Percentiles rank a stretch among this genome's conserved stretches.
Conservation (phyloP, 2,329 filamentous ascomycete species). For the Aspergillus sp. region DNA sequence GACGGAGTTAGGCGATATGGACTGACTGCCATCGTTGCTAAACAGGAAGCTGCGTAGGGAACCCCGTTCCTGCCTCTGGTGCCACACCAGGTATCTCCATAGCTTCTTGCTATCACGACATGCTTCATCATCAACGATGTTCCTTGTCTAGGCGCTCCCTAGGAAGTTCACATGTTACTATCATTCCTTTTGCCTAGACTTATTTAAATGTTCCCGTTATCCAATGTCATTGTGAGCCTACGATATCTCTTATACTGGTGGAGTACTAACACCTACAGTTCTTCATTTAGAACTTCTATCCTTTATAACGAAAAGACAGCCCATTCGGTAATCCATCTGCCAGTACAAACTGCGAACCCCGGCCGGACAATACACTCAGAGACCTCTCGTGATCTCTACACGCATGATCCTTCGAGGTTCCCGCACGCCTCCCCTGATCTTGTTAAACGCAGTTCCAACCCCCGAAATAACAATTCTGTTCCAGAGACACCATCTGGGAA, state of each 20-base stretch:
- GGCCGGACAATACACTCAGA: not conserved
- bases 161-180: not conserved
- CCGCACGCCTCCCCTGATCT: not conserved
- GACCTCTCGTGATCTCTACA: not conserved
- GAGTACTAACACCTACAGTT: not conserved
- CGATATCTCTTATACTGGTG: not conserved
- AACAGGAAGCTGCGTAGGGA: too few relatives aligned
- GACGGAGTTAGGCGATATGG: too few relatives aligned
- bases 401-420: not conserved
- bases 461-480: not conserved
- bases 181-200: not conserved
- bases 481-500: not conserved
- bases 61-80: too few relatives aligned
- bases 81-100: not conserved
- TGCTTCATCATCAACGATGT: not conserved
- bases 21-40: too few relatives aligned
- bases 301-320: not conserved
- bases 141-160: not conserved
- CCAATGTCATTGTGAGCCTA: conserved; percentile 5
- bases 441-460: not conserved
- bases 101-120: not conserved
- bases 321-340: not conserved
- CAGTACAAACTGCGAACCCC: not conserved
- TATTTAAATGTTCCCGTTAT: not conserved
- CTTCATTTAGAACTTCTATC: conserved; percentile 9